phyloP scores from a whole-genome alignment of 306 rosid species.

The Vicia sativa region DNA sequence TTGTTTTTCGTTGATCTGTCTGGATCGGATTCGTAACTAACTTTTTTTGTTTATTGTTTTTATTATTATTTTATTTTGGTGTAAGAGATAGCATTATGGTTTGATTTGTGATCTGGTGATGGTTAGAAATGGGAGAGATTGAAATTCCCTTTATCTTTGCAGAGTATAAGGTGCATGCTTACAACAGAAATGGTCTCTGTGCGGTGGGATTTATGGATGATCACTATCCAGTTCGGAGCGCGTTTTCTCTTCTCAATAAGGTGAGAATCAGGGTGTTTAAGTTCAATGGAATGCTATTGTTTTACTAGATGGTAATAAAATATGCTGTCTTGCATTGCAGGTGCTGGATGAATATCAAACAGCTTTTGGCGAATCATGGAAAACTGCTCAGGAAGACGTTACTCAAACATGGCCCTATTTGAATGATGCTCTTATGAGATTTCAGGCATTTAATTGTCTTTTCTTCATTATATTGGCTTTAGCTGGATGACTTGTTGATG shows the following conservation, averaged over 20 bases:
- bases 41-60: background rate
- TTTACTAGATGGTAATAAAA: constrained; percentile 24
- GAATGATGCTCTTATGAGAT: constrained; percentile 72
- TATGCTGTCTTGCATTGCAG: constrained; percentile 54
- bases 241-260: constrained; percentile 92
- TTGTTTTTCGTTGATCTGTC: constrained; percentile 27
- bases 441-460: constrained; percentile 62
- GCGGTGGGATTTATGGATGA: constrained; percentile 98
- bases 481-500: constrained; percentile 8
- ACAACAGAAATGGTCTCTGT: constrained; percentile 94
- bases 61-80: background rate
- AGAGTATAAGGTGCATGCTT: constrained; percentile 94
- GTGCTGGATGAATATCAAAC: constrained; percentile 87
- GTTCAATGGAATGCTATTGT: constrained; percentile 7
- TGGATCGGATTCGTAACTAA: constrained; percentile 4
- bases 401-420: constrained; percentile 85
- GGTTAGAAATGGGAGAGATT: background rate
- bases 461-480: constrained; percentile 25
- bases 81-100: background rate
- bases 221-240: constrained; percentile 91
- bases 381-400: constrained; percentile 58
- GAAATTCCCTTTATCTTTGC: background rate
- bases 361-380: constrained; percentile 85
- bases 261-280: constrained; percentile 46
- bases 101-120: background rate